Percentiles rank a stretch among this genome's conserved stretches.
phyloP scores from a whole-genome alignment of 2,329 filamentous ascomycete species.

The Periconia sp. region DNA sequence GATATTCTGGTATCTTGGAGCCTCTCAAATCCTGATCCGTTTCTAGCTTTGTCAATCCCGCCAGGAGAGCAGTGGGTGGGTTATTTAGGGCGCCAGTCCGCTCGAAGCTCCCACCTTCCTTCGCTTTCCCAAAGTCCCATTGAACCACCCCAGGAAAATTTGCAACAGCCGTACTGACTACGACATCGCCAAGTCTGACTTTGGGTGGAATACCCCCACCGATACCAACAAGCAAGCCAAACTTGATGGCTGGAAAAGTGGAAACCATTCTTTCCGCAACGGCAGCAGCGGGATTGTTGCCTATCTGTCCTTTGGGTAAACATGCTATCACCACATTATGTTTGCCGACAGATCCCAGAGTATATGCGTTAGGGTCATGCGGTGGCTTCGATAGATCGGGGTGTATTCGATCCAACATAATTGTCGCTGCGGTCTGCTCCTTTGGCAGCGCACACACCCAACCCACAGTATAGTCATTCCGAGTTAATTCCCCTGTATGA shows the following conservation, averaged over 20 bases:
- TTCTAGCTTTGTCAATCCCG: constrained; percentile 21
- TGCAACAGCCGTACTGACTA: constrained; percentile 24
- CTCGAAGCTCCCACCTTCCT: constrained; percentile 17
- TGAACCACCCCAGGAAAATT: constrained; percentile 28
- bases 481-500: background rate
- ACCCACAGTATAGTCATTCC: constrained; percentile 4
- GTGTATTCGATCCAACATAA: constrained; percentile 3
- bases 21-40: constrained; percentile 13
- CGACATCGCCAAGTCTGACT: constrained; percentile 23
- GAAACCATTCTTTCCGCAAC: background rate
- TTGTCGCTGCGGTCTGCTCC: constrained; percentile 5
- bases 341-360: constrained; percentile 1
- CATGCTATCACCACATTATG: constrained; percentile 7
- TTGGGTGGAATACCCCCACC: constrained; percentile 24
- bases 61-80: constrained; percentile 21
- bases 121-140: constrained; percentile 32
- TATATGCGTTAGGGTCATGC: constrained; percentile 5
- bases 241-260: constrained; percentile 22
- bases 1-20: constrained; percentile 17
- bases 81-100: constrained; percentile 14
- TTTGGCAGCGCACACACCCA: constrained; percentile 5
- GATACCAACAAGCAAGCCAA: constrained; percentile 48
- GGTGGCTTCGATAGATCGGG: constrained; percentile 1
- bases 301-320: constrained; percentile 1
- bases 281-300: constrained; percentile 1